These are phyloP conservation scores for Emergomyces pasteurianus DNA, from an alignment of 2,329 filamentous ascomycete species.

Conservation along the genomic window DNA sequence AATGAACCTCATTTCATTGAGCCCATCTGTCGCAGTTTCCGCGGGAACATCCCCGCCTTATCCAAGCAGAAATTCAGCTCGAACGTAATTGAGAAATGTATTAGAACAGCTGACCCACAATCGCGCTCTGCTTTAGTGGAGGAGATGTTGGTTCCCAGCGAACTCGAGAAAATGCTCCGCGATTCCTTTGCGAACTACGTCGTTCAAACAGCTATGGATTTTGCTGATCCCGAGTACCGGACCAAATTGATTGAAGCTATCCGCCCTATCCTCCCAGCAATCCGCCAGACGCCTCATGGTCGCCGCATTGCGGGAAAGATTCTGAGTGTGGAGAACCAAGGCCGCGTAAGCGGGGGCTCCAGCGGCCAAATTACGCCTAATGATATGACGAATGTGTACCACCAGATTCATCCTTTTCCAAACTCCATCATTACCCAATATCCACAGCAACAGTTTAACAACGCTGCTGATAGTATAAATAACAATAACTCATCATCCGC, in stretches of 20 bases:
- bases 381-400: slow-evolving; percentile 24
- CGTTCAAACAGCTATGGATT: slow-evolving; percentile 89
- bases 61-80: slow-evolving; percentile 99
- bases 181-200: slow-evolving; percentile 97
- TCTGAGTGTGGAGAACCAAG: slow-evolving; percentile 39
- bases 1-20: slow-evolving; percentile 80
- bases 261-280: slow-evolving; percentile 69
- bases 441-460: slow-evolving; percentile 4
- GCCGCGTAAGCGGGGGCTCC: slow-evolving; percentile 26
- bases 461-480: neutral
- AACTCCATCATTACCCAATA: slow-evolving; percentile 17
- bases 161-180: slow-evolving; percentile 78
- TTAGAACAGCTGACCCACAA: slow-evolving; percentile 66
- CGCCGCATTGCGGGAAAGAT: slow-evolving; percentile 91
- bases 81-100: slow-evolving; percentile 94
- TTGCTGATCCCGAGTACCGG: slow-evolving; percentile 62
- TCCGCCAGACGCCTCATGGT: slow-evolving; percentile 85
- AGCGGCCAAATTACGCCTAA: slow-evolving; percentile 30
- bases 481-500: neutral
- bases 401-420: slow-evolving; percentile 17
- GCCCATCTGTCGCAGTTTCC: slow-evolving; percentile 72
- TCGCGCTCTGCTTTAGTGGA: slow-evolving; percentile 73
- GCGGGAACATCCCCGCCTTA: slow-evolving; percentile 54
- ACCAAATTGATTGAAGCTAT: slow-evolving; percentile 68
- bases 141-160: slow-evolving; percentile 57